Evolutionary conservation across 768 basidiomycete genomes (phyloP).

Genomic region (Kwoniella heveanensis): DNA sequence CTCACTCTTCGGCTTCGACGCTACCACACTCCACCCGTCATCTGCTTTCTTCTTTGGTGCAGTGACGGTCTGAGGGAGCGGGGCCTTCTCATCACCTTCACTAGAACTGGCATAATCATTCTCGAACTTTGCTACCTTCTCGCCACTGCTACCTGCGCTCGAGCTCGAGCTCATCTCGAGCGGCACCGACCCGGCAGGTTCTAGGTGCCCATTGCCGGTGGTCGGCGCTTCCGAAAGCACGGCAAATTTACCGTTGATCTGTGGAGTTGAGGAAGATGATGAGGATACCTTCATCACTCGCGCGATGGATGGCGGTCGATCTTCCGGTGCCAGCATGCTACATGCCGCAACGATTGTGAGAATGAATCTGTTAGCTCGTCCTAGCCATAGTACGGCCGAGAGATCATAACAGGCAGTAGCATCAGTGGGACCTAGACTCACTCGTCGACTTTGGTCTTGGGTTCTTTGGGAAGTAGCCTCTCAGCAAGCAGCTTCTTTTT

Average conservation of each 20-base stretch:
- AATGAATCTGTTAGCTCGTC: neutral
- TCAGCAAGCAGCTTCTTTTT: conserved; percentile 49
- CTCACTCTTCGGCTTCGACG: conserved; percentile 43
- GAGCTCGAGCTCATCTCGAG: neutral
- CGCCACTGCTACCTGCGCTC: neutral
- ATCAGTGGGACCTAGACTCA: too few relatives aligned
- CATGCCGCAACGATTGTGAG: neutral
- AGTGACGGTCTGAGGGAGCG: conserved; percentile 1
- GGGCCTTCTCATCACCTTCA: conserved; percentile 17
- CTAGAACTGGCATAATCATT: conserved; percentile 28
- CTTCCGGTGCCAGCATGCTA: conserved; percentile 51
- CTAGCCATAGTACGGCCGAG: too few relatives aligned
- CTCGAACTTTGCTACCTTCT: conserved; percentile 32
- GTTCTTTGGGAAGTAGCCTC: conserved; percentile 40
- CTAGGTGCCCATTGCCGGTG: neutral
- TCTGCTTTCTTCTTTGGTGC: conserved; percentile 25
- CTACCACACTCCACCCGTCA: conserved; percentile 51
- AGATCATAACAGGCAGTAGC: too few relatives aligned
- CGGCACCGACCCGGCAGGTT: neutral
- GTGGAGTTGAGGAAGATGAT: neutral
- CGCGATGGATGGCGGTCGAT: conserved; percentile 40
- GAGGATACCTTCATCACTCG: conserved; percentile 43
- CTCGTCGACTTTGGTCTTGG: conserved; percentile 50
- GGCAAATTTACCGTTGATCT: neutral
- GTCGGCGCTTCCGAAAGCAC: neutral